These are phyloP conservation scores for Dittrichia graveolens DNA, from an alignment of 129 eudicot species.

Conservation along the genomic window DNA sequence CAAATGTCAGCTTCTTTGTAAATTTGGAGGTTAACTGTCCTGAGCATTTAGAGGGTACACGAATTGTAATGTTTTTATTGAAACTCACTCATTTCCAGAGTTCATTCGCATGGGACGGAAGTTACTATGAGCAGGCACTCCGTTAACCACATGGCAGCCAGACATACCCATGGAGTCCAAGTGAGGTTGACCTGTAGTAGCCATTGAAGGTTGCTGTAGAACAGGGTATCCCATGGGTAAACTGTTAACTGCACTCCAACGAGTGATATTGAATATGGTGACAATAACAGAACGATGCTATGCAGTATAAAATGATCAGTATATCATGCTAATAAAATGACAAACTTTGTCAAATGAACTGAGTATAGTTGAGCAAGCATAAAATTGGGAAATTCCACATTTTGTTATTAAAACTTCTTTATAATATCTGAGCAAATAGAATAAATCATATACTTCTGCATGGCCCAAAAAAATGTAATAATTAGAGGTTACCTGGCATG, in stretches of 20 bases:
- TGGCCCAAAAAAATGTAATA: no score
- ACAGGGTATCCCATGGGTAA: slow-evolving; percentile 98
- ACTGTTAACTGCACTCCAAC: slow-evolving; percentile 91
- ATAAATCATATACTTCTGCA: no score
- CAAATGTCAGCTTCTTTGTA: neutral
- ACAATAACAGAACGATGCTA: slow-evolving; percentile 13
- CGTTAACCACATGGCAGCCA: slow-evolving; percentile 90
- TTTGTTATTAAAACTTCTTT: neutral
- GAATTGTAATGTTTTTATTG: neutral
- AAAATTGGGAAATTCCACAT: neutral
- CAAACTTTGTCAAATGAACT: neutral
- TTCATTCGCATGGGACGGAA: slow-evolving; percentile 88
- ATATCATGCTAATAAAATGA: neutral
- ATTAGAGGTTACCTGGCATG: slow-evolving; percentile 73
- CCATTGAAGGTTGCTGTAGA: slow-evolving; percentile 75
- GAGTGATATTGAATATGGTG: slow-evolving; percentile 40
- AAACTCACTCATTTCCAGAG: slow-evolving; percentile 71
- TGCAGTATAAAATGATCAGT: neutral
- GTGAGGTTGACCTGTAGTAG: slow-evolving; percentile 86
- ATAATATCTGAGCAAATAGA: no score
- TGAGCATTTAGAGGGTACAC: slow-evolving; percentile 4
- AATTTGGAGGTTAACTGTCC: neutral
- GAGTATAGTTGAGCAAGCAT: neutral
- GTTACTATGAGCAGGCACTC: slow-evolving; percentile 90
- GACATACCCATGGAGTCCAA: slow-evolving; percentile 87